phyloP scores from a whole-genome alignment of 257 asterid genomes.

The Forsythia suspensa region DNA sequence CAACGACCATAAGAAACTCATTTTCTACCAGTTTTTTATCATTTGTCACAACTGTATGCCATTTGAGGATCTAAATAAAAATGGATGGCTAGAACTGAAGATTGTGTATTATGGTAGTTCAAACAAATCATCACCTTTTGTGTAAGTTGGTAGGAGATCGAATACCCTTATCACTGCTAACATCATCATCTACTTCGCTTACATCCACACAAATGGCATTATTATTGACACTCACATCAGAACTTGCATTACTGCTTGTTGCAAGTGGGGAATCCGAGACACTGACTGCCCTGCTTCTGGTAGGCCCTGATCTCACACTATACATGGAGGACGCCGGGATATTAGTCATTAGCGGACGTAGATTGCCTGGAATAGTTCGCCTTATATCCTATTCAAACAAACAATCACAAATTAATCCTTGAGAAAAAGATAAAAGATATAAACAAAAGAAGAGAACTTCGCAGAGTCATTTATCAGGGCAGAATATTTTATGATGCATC shows the following conservation, averaged over 20 bases:
- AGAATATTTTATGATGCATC: background rate
- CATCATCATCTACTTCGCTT: slow-evolving; percentile 63
- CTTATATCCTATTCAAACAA: slow-evolving; percentile 71
- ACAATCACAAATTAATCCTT: slow-evolving; percentile 1
- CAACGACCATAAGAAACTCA: slow-evolving; percentile 36
- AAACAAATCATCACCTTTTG: slow-evolving; percentile 57
- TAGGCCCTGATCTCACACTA: slow-evolving; percentile 86
- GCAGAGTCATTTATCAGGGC: background rate
- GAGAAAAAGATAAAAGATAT: background rate
- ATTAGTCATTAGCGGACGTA: slow-evolving; percentile 82
- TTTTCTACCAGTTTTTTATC: slow-evolving; percentile 18
- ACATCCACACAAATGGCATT: slow-evolving; percentile 60
- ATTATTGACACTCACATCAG: slow-evolving; percentile 82
- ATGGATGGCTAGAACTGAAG: slow-evolving; percentile 6
- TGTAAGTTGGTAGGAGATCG: slow-evolving; percentile 66
- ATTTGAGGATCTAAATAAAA: slow-evolving; percentile 19
- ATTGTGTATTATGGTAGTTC: slow-evolving; percentile 7
- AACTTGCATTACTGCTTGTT: slow-evolving; percentile 93
- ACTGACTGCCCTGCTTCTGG: slow-evolving; percentile 59
- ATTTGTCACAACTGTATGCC: slow-evolving; percentile 26
- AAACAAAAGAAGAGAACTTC: background rate
- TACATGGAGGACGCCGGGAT: slow-evolving; percentile 95
- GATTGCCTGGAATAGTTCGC: slow-evolving; percentile 75
- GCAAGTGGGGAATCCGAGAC: slow-evolving; percentile 92
- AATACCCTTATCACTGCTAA: slow-evolving; percentile 62